phyloP scores from a whole-genome alignment of 2,329 filamentous ascomycete genomes.

The Phyllosticta citrichinensis region DNA sequence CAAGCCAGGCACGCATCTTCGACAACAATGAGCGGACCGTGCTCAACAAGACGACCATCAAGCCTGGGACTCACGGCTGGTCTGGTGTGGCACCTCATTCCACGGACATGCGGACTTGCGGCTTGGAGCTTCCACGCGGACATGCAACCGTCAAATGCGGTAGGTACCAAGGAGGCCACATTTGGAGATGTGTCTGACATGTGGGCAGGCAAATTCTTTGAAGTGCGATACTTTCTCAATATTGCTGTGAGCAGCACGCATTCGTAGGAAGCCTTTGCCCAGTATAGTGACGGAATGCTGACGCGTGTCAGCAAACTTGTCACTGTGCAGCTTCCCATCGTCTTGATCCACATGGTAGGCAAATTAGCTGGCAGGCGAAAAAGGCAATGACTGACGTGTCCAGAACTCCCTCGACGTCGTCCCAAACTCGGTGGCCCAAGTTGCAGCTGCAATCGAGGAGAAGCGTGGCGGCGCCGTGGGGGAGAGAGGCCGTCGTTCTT shows the following conservation, averaged over 20 bases:
- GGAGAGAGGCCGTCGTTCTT: background rate
- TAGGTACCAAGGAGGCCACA: conserved; percentile 16
- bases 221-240: conserved; percentile 47
- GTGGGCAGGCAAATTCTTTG: conserved; percentile 41
- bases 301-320: conserved; percentile 34
- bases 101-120: conserved; percentile 39
- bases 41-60: conserved; percentile 34
- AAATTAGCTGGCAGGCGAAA: background rate
- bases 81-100: conserved; percentile 37
- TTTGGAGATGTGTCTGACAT: background rate
- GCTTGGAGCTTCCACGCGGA: conserved; percentile 40
- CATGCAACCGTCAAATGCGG: conserved; percentile 43
- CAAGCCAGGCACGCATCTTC: conserved; percentile 42
- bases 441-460: conserved; percentile 45
- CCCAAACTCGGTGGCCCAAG: conserved; percentile 45
- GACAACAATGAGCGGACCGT: conserved; percentile 41
- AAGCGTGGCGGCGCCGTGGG: conserved; percentile 25
- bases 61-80: conserved; percentile 36
- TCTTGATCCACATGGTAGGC: conserved; percentile 43
- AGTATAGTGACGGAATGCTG: conserved; percentile 10
- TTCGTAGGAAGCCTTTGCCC: conserved; percentile 21
- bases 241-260: conserved; percentile 36
- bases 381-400: conserved; percentile 10
- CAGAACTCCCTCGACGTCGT: conserved; percentile 46
- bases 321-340: conserved; percentile 44